Percentiles rank a stretch among this genome's conserved stretches.
Evolutionary conservation across 108 stramenopile species (phyloP).

Genomic region (Nitzschia sp.): DNA sequence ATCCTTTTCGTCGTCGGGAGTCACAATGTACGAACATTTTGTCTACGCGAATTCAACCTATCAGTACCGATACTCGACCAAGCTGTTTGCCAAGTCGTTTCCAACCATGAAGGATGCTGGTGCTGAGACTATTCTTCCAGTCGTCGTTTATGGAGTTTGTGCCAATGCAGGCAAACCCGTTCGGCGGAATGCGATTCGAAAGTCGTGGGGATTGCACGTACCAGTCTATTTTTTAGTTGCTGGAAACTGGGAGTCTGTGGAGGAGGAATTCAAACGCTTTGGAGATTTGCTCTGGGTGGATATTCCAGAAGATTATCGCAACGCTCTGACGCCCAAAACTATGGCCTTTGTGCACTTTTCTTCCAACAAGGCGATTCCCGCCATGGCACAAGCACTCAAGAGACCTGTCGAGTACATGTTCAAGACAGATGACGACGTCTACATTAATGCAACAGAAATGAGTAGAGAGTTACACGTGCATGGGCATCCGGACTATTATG

Average conservation of each 20-base stretch:
- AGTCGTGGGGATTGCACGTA: slow-evolving; percentile 20
- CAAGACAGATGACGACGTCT: slow-evolving; percentile 43
- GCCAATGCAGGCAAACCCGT: slow-evolving; percentile 8
- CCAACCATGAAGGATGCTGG: background rate
- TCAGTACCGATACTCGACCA: slow-evolving; percentile 9
- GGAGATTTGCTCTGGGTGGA: slow-evolving; percentile 7
- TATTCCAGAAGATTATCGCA: slow-evolving; percentile 25
- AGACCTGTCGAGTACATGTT: slow-evolving; percentile 15
- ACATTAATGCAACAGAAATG: slow-evolving; percentile 31
- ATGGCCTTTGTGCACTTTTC: slow-evolving; percentile 10
- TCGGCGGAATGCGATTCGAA: slow-evolving; percentile 10
- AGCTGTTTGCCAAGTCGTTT: background rate
- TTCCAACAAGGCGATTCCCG: background rate
- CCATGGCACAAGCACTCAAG: too few species aligned
- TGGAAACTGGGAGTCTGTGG: background rate
- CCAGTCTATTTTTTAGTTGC: slow-evolving; percentile 14
- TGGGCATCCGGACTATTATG: slow-evolving; percentile 6
- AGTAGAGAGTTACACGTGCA: background rate
- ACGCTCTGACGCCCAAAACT: slow-evolving; percentile 18
- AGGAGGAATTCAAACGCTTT: background rate
- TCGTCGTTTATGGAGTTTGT: slow-evolving; percentile 10
- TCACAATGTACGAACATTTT: background rate
- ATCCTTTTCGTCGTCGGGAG: background rate
- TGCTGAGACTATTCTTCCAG: background rate
- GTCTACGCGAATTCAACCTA: slow-evolving; percentile 15